These are phyloP conservation scores for Arthrobotrys entomopaga DNA, from an alignment of 2,329 filamentous ascomycete genomes.

Conservation along the genomic window DNA sequence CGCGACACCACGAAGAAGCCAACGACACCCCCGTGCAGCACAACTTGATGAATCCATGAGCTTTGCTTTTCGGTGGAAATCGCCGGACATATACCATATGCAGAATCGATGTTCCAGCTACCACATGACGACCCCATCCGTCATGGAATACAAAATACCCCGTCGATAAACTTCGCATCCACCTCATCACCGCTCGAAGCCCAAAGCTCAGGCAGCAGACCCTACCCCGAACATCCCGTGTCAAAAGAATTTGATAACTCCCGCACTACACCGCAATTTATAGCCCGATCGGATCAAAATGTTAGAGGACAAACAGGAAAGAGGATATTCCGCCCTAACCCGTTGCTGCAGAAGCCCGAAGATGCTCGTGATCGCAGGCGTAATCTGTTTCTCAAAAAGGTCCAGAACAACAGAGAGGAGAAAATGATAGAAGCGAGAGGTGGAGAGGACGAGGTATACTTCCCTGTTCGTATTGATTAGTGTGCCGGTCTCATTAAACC, in stretches of 20 bases:
- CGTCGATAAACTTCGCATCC: constrained; percentile 17
- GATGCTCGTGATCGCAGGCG: constrained; percentile 73
- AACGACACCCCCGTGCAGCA: constrained; percentile 1
- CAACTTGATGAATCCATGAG: constrained; percentile 3
- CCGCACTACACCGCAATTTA: neutral
- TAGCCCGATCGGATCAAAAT: neutral
- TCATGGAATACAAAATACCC: constrained; percentile 8
- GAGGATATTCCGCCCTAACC: constrained; percentile 68
- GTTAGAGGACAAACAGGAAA: neutral
- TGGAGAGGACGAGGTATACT: constrained; percentile 70
- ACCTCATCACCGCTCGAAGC: neutral
- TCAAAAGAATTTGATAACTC: neutral
- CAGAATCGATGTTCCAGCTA: constrained; percentile 36
- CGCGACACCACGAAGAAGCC: neutral
- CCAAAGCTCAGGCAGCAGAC: neutral
- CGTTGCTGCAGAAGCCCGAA: constrained; percentile 70
- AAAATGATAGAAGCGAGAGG: constrained; percentile 70
- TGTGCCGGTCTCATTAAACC: neutral
- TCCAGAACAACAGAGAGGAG: constrained; percentile 71
- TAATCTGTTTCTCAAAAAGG: constrained; percentile 75
- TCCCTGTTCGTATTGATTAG: constrained; percentile 1
- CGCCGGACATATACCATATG: constrained; percentile 17
- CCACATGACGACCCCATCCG: constrained; percentile 15
- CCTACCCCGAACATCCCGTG: neutral
- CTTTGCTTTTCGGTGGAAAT: constrained; percentile 15